Conservation (phyloP, 345 rosid genomes). For the Populus tremula region DNA sequence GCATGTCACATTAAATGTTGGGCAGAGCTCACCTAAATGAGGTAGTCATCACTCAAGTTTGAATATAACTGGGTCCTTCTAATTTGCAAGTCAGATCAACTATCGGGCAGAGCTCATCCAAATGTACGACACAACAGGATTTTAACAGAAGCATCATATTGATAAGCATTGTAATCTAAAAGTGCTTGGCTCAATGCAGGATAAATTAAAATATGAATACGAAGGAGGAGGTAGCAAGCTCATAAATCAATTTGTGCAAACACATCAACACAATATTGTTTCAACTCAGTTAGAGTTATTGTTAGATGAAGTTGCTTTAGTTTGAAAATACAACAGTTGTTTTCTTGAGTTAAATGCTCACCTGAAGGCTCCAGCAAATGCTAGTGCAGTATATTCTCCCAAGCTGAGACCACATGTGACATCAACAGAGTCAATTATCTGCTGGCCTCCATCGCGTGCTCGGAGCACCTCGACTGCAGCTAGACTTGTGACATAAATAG, state of each 20-base stretch:
- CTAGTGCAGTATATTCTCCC: slow-evolving; percentile 96
- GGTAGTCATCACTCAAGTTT: neutral
- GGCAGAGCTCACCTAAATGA: too few relatives aligned
- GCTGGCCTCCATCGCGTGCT: slow-evolving; percentile 78
- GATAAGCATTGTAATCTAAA: neutral
- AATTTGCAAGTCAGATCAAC: too few relatives aligned
- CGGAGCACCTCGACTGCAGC: slow-evolving; percentile 95
- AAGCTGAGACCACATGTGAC: slow-evolving; percentile 96
- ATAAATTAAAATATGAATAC: neutral
- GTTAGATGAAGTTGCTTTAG: neutral
- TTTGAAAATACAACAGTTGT: neutral
- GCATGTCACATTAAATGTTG: neutral
- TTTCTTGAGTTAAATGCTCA: slow-evolving; percentile 20
- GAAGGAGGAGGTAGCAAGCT: neutral
- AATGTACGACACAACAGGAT: neutral
- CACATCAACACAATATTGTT: neutral
- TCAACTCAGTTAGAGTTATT: neutral
- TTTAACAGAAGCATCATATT: neutral
- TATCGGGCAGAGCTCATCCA: neutral
- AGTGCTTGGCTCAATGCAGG: neutral
- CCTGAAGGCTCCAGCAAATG: slow-evolving; percentile 98
- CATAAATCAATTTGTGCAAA: neutral
- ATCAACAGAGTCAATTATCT: slow-evolving; percentile 84
- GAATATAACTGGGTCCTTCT: too few relatives aligned
- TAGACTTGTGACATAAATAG: slow-evolving; percentile 95